Percentiles rank a stretch among this genome's conserved stretches.
Evolutionary conservation across 768 basidiomycete species (phyloP).

Genomic region (Goffeauzyma gilvescens): DNA sequence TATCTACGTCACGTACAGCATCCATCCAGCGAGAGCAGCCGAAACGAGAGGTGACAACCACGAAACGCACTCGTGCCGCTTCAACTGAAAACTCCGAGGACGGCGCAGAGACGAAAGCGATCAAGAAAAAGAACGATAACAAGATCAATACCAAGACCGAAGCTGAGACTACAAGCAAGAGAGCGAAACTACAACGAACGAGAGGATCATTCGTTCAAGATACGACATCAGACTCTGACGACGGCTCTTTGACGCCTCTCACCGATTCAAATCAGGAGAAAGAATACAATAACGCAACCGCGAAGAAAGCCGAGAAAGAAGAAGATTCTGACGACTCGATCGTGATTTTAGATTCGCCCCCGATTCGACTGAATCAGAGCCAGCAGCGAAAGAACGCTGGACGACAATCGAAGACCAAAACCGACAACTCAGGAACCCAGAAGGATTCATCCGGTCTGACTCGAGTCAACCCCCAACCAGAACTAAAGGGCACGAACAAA

Average conservation of each 20-base stretch:
- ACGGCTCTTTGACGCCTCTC: neutral
- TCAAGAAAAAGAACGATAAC: too few species aligned
- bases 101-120: too few species aligned
- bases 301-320: neutral
- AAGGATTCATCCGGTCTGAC: neutral
- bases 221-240: too few species aligned
- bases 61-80: too few species aligned
- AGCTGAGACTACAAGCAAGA: too few species aligned
- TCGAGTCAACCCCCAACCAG: neutral
- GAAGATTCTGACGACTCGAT: neutral
- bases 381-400: neutral
- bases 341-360: neutral
- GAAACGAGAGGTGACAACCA: too few species aligned
- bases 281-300: too few species aligned
- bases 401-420: neutral
- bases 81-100: too few species aligned
- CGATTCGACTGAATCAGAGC: neutral
- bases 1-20: too few species aligned
- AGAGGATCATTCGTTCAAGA: neutral
- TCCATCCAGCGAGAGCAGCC: too few species aligned
- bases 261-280: neutral
- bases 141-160: too few species aligned
- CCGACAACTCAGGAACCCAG: neutral
- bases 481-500: neutral
- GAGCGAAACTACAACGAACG: too few species aligned